phyloP scores from a whole-genome alignment of 2,329 filamentous ascomycete species.

The Aphanocladium album region DNA sequence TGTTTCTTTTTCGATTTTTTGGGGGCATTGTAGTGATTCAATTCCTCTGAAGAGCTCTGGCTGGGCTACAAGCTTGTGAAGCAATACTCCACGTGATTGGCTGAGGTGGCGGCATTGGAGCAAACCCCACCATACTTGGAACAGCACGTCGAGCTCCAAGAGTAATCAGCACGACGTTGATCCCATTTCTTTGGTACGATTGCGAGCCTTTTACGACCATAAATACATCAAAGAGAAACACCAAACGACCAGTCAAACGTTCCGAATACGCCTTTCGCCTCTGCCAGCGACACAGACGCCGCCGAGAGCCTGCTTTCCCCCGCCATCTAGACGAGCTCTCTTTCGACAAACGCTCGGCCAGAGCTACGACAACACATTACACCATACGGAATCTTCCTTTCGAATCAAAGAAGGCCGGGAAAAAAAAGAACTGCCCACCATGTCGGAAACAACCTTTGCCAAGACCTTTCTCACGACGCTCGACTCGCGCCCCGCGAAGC shows the following conservation, averaged over 20 bases:
- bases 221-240: background rate
- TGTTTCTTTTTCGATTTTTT: background rate
- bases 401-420: too few relatives aligned
- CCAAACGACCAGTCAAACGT: too few relatives aligned
- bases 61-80: background rate
- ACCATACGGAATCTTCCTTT: too few relatives aligned
- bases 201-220: background rate
- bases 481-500: slow-evolving; percentile 72
- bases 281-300: background rate
- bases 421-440: slow-evolving; percentile 28
- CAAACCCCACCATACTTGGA: background rate
- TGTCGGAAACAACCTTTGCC: slow-evolving; percentile 83
- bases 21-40: background rate
- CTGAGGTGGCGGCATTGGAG: background rate
- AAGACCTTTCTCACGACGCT: slow-evolving; percentile 76
- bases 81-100: slow-evolving; percentile 7
- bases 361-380: too few relatives aligned
- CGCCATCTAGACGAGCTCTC: too few relatives aligned
- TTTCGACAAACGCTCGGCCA: too few relatives aligned
- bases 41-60: background rate
- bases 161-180: background rate
- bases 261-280: too few relatives aligned
- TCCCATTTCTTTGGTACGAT: background rate
- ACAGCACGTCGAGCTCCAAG: background rate
- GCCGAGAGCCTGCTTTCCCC: too few relatives aligned